Base-by-base conservation (phyloP, 345 rosid genomes). In the Eucalyptus sp. region DNA sequence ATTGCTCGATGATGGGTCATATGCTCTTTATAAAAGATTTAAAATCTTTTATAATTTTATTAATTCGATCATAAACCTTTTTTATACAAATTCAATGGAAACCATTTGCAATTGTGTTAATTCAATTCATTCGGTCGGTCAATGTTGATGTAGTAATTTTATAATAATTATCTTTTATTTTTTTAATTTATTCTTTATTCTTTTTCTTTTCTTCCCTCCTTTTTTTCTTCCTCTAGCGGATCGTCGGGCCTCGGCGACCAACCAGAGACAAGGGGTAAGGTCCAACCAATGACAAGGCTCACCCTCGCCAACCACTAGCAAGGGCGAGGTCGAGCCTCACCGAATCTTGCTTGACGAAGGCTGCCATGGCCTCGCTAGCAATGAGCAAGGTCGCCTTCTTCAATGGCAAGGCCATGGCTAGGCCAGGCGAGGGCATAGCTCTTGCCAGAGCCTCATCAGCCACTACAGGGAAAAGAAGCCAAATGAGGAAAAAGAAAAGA, bases 261-360 rank as follows among this genome's bases (percentile, higher is more conserved):
- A 17, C 56, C 0, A 8, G 10, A 9, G 2, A 52, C 0, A 1
- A 18, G 24, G 24, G 5, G 4, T 24, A 52, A 52, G 4, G 2
- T 8, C 56, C 4, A 3, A 2, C 58, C 20, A 52, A 52, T 7
- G 22, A 8, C 58, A 52, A 52, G 9, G 10, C 58, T 8, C 4
- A 1, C 58, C 24, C 58, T 18, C 0, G 1, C 0, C 2, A 0
- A 52, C 10, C 1, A 52, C 24, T 52, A 52, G 58, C 5, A 2
- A 52, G 24, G 24, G 10, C 2, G 2, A 52, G 24, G 24, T 52
- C 9, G 0, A 52, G 58, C 58, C 58, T 52, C 10, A 0, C 10
- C 24, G 20, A 3, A 52, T 52, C 24, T 52, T 52, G 2, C 58
- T 52, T 2, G 10, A 52, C 3, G 24, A 18, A 52, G 24, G 58